These are phyloP conservation scores for Picea glauca DNA, from an alignment of 75 land plant species.

Conservation along the genomic window DNA sequence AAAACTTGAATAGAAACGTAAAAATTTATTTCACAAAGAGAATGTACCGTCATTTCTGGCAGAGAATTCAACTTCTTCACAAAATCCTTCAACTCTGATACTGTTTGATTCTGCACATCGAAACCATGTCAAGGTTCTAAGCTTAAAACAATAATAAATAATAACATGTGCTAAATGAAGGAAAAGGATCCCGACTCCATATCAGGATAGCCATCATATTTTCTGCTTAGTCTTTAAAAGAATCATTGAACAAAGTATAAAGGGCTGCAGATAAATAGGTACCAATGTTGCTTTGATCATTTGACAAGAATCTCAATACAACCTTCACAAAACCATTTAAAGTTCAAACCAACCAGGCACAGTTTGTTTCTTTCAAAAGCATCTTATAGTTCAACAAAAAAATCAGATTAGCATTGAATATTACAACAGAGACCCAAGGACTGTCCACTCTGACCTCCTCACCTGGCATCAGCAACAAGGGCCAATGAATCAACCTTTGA, in stretches of 20 bases:
- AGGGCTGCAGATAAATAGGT: not conserved
- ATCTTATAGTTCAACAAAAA: no score
- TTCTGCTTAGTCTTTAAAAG: not conserved
- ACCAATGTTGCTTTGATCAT: not conserved
- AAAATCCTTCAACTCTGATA: conserved; percentile 93
- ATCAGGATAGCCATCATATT: not conserved
- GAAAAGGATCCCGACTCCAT: not conserved
- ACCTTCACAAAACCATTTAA: conserved; percentile 6
- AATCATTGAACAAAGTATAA: not conserved
- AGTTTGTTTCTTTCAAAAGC: no score
- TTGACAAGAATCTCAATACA: not conserved
- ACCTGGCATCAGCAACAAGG: no score
- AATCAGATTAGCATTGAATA: no score
- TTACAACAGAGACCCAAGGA: no score
- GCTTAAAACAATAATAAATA: not conserved
- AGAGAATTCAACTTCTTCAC: conserved; percentile 91
- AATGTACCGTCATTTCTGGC: conserved; percentile 93
- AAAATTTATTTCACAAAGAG: not conserved
- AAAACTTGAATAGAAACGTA: not conserved
- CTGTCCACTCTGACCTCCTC: no score
- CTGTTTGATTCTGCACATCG: conserved; percentile 56
- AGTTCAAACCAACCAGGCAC: not conserved
- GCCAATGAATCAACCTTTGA: no score
- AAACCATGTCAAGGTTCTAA: not conserved
- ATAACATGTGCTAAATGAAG: not conserved